Percentiles rank a stretch among this genome's conserved stretches.
Conservation (phyloP, 2,329 filamentous ascomycete species). For the Dactylellina drechsleri region DNA sequence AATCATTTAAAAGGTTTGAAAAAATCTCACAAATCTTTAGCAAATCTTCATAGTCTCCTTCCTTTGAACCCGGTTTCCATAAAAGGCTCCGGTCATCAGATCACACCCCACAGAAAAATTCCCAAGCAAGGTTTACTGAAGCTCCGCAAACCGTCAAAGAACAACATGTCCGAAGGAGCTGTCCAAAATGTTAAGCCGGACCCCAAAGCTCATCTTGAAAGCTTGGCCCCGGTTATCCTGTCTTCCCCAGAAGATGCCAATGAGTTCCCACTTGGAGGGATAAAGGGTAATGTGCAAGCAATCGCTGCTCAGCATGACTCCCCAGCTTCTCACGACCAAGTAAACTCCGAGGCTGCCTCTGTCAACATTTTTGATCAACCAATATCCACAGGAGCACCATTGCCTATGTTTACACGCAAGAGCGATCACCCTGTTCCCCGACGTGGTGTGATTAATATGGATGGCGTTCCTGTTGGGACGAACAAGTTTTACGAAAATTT, state of each 20-base stretch:
- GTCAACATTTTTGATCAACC: constrained; percentile 60
- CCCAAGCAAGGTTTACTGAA: background rate
- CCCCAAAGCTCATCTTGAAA: constrained; percentile 25
- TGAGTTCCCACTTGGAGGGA: constrained; percentile 32
- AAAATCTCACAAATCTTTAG: constrained; percentile 23
- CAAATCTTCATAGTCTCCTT: background rate
- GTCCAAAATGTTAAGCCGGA: background rate
- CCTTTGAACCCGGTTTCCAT: no score
- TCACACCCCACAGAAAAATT: background rate
- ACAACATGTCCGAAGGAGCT: constrained; percentile 34
- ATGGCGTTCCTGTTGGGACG: constrained; percentile 70
- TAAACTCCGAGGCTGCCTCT: background rate
- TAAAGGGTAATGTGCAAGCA: background rate
- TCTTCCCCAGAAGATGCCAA: constrained; percentile 39
- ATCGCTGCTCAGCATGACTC: background rate
- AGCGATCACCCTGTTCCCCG: constrained; percentile 71
- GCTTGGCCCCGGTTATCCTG: constrained; percentile 36
- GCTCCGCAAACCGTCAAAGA: constrained; percentile 1
- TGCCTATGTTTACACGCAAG: constrained; percentile 64
- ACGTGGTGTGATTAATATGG: constrained; percentile 64
- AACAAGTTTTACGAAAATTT: constrained; percentile 71
- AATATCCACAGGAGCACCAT: constrained; percentile 67
- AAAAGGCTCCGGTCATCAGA: no score
- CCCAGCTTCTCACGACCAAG: background rate
- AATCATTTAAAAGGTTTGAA: constrained; percentile 14